phyloP scores from a whole-genome alignment of 1,284 basidiomycete species.

The Sparassis latifolia region DNA sequence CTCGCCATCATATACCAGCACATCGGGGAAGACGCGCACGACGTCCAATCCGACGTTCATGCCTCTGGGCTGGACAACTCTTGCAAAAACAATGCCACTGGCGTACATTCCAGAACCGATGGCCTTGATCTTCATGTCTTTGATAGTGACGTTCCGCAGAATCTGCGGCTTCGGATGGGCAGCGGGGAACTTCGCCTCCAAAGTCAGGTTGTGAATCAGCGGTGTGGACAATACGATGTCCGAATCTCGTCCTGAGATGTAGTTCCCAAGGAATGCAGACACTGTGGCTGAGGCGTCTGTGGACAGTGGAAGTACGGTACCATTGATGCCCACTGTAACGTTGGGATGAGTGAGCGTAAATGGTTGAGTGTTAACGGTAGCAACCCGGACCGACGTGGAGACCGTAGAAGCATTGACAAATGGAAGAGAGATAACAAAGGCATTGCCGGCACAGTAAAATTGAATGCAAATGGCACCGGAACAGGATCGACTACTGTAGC shows the following conservation, averaged over 20 bases:
- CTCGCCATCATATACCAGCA: slow-evolving; percentile 68
- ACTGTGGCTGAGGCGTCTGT: slow-evolving; percentile 39
- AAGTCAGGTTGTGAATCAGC: slow-evolving; percentile 38
- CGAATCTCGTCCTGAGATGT: slow-evolving; percentile 49
- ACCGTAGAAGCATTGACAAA: slow-evolving; percentile 16
- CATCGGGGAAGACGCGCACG: slow-evolving; percentile 60
- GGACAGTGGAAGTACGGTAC: slow-evolving; percentile 52
- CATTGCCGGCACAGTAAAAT: slow-evolving; percentile 44
- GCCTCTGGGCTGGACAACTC: slow-evolving; percentile 59
- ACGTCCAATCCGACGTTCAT: slow-evolving; percentile 59
- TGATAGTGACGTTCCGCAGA: slow-evolving; percentile 62
- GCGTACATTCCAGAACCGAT: slow-evolving; percentile 44
- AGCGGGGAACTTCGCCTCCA: slow-evolving; percentile 55
- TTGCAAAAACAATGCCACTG: slow-evolving; percentile 58
- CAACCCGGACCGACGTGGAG: slow-evolving; percentile 36
- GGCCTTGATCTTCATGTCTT: slow-evolving; percentile 64
- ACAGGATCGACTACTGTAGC: slow-evolving; percentile 57
- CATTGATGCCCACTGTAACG: slow-evolving; percentile 50
- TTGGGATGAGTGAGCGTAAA: slow-evolving; percentile 62
- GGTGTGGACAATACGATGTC: slow-evolving; percentile 52
- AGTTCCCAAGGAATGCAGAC: slow-evolving; percentile 54
- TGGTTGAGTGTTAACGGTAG: slow-evolving; percentile 45
- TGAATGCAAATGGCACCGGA: slow-evolving; percentile 32
- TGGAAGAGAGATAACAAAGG: slow-evolving; percentile 58
- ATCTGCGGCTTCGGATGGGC: slow-evolving; percentile 55